These are phyloP conservation scores for Xylariales sp. DNA, from an alignment of 2,329 filamentous ascomycete genomes.

Conservation along the genomic window DNA sequence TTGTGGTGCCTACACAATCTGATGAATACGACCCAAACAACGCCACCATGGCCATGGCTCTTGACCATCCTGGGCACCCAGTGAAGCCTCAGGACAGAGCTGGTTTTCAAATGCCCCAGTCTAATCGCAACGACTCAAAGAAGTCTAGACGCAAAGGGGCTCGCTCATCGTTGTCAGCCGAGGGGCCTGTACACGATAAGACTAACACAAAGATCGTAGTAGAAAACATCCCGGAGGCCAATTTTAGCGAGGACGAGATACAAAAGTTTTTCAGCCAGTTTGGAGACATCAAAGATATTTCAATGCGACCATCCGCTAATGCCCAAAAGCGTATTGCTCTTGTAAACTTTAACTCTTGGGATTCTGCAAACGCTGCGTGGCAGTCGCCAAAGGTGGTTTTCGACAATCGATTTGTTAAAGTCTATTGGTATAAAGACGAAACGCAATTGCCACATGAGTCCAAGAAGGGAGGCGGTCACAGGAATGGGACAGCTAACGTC, in stretches of 20 bases:
- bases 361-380: slow-evolving; percentile 65
- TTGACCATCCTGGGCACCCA: slow-evolving; percentile 5
- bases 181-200: slow-evolving; percentile 58
- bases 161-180: slow-evolving; percentile 58
- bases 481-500: slow-evolving; percentile 23
- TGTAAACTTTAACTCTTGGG: slow-evolving; percentile 64
- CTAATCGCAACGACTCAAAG: slow-evolving; percentile 26
- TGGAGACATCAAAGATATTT: slow-evolving; percentile 59
- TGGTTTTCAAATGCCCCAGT: slow-evolving; percentile 14
- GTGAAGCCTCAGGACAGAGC: slow-evolving; percentile 6
- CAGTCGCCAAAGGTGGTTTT: slow-evolving; percentile 76
- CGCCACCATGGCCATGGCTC: slow-evolving; percentile 28
- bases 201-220: slow-evolving; percentile 67
- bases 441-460: slow-evolving; percentile 22
- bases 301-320: slow-evolving; percentile 43
- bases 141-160: slow-evolving; percentile 31
- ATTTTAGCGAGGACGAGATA: slow-evolving; percentile 61
- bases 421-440: slow-evolving; percentile 69
- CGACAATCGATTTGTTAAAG: slow-evolving; percentile 81
- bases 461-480: slow-evolving; percentile 21
- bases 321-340: slow-evolving; percentile 63
- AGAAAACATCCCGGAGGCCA: slow-evolving; percentile 71
- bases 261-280: slow-evolving; percentile 69
- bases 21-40: slow-evolving; percentile 58
- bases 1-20: slow-evolving; percentile 21